A percentile compares a stretch with the other conserved stretches of the same genome.
Conservation (phyloP, 1,284 basidiomycete species). For the Pyrrhoderma lamaoense region DNA sequence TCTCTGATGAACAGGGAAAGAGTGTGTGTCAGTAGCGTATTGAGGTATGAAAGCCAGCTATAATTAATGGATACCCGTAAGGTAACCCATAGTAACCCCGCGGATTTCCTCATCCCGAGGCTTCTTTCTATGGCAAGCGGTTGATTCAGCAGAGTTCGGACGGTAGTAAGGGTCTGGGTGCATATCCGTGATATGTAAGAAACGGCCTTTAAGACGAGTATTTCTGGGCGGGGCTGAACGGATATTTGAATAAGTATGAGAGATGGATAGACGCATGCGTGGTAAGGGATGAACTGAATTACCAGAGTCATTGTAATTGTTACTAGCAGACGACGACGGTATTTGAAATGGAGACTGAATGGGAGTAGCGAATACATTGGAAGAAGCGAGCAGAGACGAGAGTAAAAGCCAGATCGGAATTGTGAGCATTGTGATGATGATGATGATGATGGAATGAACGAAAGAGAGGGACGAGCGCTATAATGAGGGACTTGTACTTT, state of each 20-base stretch:
- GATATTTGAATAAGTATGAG: background rate
- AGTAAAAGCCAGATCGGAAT: background rate
- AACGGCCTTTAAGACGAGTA: conserved; percentile 53
- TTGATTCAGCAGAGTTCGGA: conserved; percentile 40
- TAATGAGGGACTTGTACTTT: no score
- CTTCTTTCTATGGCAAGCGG: conserved; percentile 59
- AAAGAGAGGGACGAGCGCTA: no score
- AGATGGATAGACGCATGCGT: background rate
- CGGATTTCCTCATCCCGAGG: conserved; percentile 46
- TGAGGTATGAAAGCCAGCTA: no score
- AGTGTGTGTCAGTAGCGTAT: background rate
- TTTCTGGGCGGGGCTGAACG: conserved; percentile 9
- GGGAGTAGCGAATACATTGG: no score
- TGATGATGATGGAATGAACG: background rate
- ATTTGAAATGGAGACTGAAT: conserved; percentile 6
- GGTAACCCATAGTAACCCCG: conserved; percentile 55
- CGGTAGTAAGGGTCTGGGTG: conserved; percentile 69
- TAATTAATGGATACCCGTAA: conserved; percentile 40
- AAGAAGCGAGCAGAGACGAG: conserved; percentile 1
- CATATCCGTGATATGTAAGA: conserved; percentile 75
- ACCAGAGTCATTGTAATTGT: conserved; percentile 1
- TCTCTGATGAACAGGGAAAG: conserved; percentile 41
- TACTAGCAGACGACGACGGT: background rate
- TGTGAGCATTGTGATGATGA: conserved; percentile 2
- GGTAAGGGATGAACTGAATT: background rate